phyloP scores from a whole-genome alignment of 1,284 basidiomycete genomes.

The Bjerkandera adusta region DNA sequence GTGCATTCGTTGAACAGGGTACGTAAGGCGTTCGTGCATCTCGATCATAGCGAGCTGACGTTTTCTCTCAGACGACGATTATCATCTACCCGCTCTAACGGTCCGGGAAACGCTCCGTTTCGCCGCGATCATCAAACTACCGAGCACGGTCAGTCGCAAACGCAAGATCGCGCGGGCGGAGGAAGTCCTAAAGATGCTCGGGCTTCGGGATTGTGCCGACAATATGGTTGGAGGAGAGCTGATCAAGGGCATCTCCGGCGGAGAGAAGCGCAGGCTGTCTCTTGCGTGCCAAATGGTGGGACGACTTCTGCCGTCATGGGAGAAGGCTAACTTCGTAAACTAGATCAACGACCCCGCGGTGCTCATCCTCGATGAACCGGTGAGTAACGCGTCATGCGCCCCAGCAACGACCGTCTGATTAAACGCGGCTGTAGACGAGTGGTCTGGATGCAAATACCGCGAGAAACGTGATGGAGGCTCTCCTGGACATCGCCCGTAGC shows the following conservation, averaged over 20 bases:
- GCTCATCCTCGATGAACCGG: conserved; percentile 41
- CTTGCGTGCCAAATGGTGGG: conserved; percentile 42
- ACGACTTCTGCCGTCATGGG: background rate
- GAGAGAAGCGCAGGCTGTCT: conserved; percentile 50
- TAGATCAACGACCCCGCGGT: conserved; percentile 44
- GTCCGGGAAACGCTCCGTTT: conserved; percentile 46
- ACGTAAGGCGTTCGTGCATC: background rate
- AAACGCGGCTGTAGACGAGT: conserved; percentile 7
- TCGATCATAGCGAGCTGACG: too few relatives aligned
- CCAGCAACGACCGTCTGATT: background rate
- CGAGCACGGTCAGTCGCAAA: conserved; percentile 33
- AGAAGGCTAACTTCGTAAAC: conserved; percentile 23
- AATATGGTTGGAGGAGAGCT: conserved; percentile 48
- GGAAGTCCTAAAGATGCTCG: conserved; percentile 45
- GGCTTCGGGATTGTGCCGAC: conserved; percentile 49
- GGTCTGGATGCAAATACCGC: conserved; percentile 51
- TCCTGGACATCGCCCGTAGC: conserved; percentile 43
- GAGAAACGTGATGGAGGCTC: conserved; percentile 36
- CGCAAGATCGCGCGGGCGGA: conserved; percentile 44
- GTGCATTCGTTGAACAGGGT: conserved; percentile 16
- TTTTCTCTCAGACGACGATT: conserved; percentile 38
- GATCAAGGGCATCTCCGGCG: conserved; percentile 48
- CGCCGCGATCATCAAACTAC: conserved; percentile 45
- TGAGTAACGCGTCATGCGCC: background rate
- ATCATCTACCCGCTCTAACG: conserved; percentile 43